A percentile compares a stretch with the other conserved stretches of the same genome.
Evolutionary conservation across 1,284 basidiomycete species (phyloP).

Genomic region (Gomphus sp.): DNA sequence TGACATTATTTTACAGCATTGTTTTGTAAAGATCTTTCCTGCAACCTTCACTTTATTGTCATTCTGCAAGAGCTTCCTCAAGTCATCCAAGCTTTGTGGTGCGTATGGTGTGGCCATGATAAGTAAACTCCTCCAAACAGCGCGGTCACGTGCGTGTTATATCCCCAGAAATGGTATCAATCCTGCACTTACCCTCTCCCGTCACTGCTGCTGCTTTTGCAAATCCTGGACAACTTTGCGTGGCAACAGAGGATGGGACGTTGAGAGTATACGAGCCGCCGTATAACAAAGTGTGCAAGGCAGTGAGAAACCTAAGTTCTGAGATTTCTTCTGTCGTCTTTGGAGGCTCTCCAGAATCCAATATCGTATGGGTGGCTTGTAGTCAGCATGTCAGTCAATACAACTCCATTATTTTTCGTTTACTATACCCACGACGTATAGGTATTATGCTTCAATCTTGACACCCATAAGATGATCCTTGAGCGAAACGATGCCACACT

Average conservation of each 20-base stretch:
- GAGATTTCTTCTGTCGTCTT: conserved; percentile 54
- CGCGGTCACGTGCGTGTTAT: background rate
- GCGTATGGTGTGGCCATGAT: conserved; percentile 32
- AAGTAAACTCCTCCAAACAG: background rate
- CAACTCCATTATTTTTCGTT: background rate
- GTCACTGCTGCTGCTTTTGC: conserved; percentile 5
- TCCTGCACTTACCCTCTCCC: background rate
- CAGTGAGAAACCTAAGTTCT: conserved; percentile 43
- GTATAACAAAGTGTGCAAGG: conserved; percentile 51
- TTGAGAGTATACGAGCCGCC: conserved; percentile 57
- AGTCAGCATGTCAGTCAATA: conserved; percentile 38
- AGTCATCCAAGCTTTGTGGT: conserved; percentile 49
- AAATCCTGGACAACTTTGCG: background rate
- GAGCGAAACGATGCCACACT: conserved; percentile 36
- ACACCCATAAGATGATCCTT: conserved; percentile 32
- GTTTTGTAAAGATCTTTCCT: conserved; percentile 39
- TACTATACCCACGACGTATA: conserved; percentile 20
- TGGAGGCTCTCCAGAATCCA: conserved; percentile 27
- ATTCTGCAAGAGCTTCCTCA: conserved; percentile 44
- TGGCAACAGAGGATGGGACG: conserved; percentile 51
- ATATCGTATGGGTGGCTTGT: conserved; percentile 52
- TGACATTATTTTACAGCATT: background rate
- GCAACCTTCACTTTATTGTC: conserved; percentile 91
- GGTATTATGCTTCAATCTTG: conserved; percentile 33
- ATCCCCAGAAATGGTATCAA: background rate